Percentiles rank a stretch among this genome's conserved stretches.
Conservation (phyloP, 768 basidiomycete genomes). For the Brasilioporus rufonigricans region DNA sequence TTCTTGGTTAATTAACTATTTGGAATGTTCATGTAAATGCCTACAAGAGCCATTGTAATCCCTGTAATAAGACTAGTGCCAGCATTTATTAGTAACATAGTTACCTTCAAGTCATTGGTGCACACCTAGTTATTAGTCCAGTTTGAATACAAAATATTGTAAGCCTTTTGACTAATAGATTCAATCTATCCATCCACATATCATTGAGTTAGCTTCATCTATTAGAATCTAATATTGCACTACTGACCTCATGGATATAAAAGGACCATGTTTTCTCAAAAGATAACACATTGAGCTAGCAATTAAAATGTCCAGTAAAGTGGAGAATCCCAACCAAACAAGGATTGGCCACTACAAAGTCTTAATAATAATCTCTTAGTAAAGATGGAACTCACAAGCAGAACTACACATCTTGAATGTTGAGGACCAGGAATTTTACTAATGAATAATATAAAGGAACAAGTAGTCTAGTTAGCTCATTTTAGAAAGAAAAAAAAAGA, state of each 20-base stretch:
- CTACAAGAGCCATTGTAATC: constrained; percentile 17
- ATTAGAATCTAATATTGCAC: background rate
- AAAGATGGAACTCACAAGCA: constrained; percentile 1
- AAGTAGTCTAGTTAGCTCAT: background rate
- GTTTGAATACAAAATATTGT: constrained; percentile 25
- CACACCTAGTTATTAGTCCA: constrained; percentile 26
- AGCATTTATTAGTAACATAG: background rate
- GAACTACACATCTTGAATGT: background rate
- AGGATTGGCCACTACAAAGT: constrained; percentile 17
- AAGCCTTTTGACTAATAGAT: constrained; percentile 14
- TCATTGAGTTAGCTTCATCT: background rate
- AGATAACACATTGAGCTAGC: constrained; percentile 19
- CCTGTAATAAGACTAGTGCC: constrained; percentile 15
- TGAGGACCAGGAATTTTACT: background rate
- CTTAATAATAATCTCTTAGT: background rate
- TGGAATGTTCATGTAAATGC: background rate
- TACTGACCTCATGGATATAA: constrained; percentile 14
- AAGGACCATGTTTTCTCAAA: constrained; percentile 8
- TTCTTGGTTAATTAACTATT: background rate
- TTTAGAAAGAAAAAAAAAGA: background rate
- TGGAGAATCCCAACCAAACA: constrained; percentile 23
- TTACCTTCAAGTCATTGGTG: background rate
- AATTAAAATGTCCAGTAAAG: constrained; percentile 21
- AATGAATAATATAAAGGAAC: background rate
- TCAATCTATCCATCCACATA: constrained; percentile 5